Evolutionary conservation across 2,329 filamentous ascomycete genomes (phyloP).

Genomic region (Stachybotrys chartarum): DNA sequence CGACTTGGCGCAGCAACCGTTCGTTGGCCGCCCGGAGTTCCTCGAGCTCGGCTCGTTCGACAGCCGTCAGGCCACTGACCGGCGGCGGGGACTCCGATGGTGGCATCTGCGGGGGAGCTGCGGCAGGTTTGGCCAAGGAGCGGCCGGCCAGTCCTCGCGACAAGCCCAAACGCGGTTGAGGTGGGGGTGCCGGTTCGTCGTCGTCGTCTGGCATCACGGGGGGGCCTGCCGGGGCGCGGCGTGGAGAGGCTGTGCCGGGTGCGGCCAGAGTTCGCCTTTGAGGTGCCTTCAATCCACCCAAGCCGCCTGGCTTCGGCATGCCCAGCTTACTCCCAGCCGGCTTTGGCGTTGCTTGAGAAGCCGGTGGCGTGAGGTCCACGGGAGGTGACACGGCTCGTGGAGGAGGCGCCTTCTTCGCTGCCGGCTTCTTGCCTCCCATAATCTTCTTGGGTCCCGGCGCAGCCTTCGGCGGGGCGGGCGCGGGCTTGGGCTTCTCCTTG

Average conservation of each 20-base stretch:
- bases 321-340: constrained; percentile 44
- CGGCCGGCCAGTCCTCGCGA: constrained; percentile 79
- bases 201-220: constrained; percentile 41
- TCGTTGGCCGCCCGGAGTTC: constrained; percentile 83
- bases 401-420: constrained; percentile 37
- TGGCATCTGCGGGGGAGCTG: constrained; percentile 40
- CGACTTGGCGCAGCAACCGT: constrained; percentile 62
- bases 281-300: constrained; percentile 53
- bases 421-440: constrained; percentile 32
- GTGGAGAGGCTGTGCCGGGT: constrained; percentile 45
- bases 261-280: constrained; percentile 46
- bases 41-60: constrained; percentile 89
- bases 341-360: constrained; percentile 52
- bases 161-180: constrained; percentile 56
- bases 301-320: constrained; percentile 43
- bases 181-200: constrained; percentile 52
- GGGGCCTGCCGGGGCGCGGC: constrained; percentile 40
- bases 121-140: constrained; percentile 69
- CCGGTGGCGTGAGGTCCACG: constrained; percentile 39
- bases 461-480: constrained; percentile 47
- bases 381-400: constrained; percentile 25
- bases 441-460: constrained; percentile 43
- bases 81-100: constrained; percentile 48
- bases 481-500: constrained; percentile 72
- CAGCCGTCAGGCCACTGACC: constrained; percentile 59